Evolutionary conservation across 2,329 filamentous ascomycete genomes (phyloP).

Genomic region (Hypomyces rosellus): DNA sequence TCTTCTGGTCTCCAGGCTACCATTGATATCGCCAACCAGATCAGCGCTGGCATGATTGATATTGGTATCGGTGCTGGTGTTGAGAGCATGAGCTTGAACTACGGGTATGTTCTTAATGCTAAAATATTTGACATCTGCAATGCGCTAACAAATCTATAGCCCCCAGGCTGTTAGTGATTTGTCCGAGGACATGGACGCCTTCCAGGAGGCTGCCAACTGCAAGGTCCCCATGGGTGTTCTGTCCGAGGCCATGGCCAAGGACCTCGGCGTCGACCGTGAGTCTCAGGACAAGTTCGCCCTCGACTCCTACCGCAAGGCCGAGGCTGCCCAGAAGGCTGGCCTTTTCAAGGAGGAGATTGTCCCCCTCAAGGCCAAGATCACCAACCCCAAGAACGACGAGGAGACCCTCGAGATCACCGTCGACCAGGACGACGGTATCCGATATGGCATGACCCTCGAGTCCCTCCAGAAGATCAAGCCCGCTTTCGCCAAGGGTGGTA

Average conservation of each 20-base stretch:
- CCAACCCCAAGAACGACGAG: conserved; percentile 86
- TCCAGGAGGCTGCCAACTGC: conserved; percentile 85
- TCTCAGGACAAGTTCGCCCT: conserved; percentile 91
- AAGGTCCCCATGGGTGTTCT: conserved; percentile 95
- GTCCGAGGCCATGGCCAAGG: conserved; percentile 91
- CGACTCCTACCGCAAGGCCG: conserved; percentile 84
- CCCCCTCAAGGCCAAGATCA: conserved; percentile 78
- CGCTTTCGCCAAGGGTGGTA: conserved; percentile 85
- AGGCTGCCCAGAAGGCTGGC: conserved; percentile 77
- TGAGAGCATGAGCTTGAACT: conserved; percentile 92
- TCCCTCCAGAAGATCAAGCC: conserved; percentile 85
- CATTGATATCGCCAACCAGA: conserved; percentile 90
- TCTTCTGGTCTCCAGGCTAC: conserved; percentile 88
- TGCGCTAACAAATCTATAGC: conserved; percentile 32
- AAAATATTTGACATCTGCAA: not conserved
- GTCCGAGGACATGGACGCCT: conserved; percentile 76
- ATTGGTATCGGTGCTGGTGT: conserved; percentile 90
- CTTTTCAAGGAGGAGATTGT: conserved; percentile 89
- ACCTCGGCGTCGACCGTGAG: conserved; percentile 63
- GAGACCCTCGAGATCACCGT: conserved; percentile 81
- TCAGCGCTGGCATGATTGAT: conserved; percentile 88
- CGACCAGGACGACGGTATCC: conserved; percentile 77
- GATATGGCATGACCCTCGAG: conserved; percentile 78
- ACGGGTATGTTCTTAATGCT: conserved; percentile 55
- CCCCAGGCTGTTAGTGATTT: conserved; percentile 87